Conservation (phyloP, 2,329 filamentous ascomycete species). For the Penicillium corylophilum region DNA sequence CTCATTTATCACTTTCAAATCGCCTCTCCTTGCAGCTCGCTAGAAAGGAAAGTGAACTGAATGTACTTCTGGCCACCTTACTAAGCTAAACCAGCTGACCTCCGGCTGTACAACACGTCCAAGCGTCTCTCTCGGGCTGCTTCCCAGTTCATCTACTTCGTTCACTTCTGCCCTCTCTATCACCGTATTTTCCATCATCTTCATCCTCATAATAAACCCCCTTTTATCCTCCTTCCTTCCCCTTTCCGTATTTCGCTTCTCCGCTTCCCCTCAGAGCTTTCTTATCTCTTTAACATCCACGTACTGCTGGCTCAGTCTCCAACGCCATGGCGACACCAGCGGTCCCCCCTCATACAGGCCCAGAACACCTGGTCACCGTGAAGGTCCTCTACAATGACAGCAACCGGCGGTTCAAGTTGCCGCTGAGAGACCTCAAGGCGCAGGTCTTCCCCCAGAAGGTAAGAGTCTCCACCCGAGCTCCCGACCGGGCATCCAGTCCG, state of each 20-base stretch:
- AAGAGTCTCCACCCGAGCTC: constrained; percentile 49
- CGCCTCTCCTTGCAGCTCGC: no score
- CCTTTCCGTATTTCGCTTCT: not conserved
- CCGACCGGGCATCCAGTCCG: constrained; percentile 25
- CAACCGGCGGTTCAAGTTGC: constrained; percentile 83
- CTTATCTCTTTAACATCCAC: constrained; percentile 12
- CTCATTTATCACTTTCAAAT: no score
- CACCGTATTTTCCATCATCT: constrained; percentile 14
- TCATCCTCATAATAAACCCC: not conserved
- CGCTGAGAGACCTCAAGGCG: constrained; percentile 77
- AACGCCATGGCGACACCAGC: constrained; percentile 38
- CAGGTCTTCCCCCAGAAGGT: constrained; percentile 79
- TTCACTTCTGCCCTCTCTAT: constrained; percentile 17
- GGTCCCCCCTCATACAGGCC: constrained; percentile 47
- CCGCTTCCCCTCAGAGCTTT: not conserved
- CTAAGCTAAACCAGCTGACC: not conserved
- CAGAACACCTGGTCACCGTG: constrained; percentile 76
- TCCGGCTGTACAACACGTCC: not conserved
- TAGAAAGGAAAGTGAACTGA: no score
- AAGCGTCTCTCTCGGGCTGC: not conserved
- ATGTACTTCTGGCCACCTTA: not conserved
- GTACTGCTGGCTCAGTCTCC: constrained; percentile 13
- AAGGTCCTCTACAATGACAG: constrained; percentile 77
- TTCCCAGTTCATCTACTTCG: constrained; percentile 8
- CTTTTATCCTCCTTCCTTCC: not conserved